Evolutionary conservation across 2,329 filamentous ascomycete species (phyloP), one percentile per base, ranked within the genome.

Genomic region (Colletotrichum gigasporum): DNA sequence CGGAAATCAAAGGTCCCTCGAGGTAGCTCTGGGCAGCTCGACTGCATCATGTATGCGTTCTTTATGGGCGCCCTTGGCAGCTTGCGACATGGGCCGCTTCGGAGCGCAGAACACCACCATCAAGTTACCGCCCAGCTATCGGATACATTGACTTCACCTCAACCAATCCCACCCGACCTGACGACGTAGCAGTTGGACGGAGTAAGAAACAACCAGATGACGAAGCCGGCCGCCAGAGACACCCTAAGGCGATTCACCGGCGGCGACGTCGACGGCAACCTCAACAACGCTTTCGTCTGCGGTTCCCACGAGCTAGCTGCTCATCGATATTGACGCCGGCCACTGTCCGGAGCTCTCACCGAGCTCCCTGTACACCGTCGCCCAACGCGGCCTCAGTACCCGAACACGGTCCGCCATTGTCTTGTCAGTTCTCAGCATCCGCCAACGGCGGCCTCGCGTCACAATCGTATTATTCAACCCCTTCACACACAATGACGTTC

Each of bases 391-490:
- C 18, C 37, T 26, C 48, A 28, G 28, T 64, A 42, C 42, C 55
- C 55, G 53, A 20, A 37, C 30, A 41, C 26, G 45, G 45, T 28
- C 56, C 45, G 56, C 42, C 26, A 4, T 34, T 18, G 18, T 10
- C 12, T 10, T 42, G 30, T 58, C 53, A 53, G 11, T 51, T 63
- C 44, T 57, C 45, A 51, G 12, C 44, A 24, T 18, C 48, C 56
- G 34, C 34, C 28, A 39, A 30, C 55, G 26, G 22, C 34, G 26
- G 48, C 50, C 35, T 55, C 48, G 51, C 32, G 41, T 54, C 48
- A 62, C 48, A 50, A 61, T 61, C 55, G 18, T 35, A 55, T 64
- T 54, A 50, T 54, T 42, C 34, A 45, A 42, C 5, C 14, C 42
- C 28, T 50, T 35, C 22, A 34, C 48, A 48, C 28, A 55, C 30